Evolutionary conservation across 2,329 filamentous ascomycete genomes (phyloP), one percentile per base, ranked within the genome.

Genomic region (Pseudopyricularia javanii): DNA sequence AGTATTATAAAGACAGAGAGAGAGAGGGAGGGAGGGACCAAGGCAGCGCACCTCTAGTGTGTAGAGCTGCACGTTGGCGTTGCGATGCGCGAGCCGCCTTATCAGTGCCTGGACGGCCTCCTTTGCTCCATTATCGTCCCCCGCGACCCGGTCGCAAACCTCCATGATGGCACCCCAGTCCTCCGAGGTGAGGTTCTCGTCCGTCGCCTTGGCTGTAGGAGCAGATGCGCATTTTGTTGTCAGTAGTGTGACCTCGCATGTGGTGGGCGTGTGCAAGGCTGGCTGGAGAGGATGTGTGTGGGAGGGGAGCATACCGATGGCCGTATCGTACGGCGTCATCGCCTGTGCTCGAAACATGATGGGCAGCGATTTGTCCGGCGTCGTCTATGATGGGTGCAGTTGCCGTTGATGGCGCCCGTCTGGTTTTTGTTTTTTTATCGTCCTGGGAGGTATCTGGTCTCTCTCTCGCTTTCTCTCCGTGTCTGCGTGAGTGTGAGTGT

Each of bases 51-150:
- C 83, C 76, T 94, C 89, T 55, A 96, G 82, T 12, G 91, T 95
- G 68, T 96, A 96, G 20, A 96, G 81, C 70, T 96, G 91, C 26
- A 96, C 91, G 67, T 96, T 95, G 57, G 91, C 91, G 68, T 96
- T 96, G 60, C 91, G 85, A 68, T 96, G 90, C 54, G 90, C 89
- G 53, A 96, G 77, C 43, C 91, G 80, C 73, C 91, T 94, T 70
- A 96, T 95, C 74, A 96, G 80, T 64, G 88, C 86, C 63, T 89
- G 86, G 53, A 94, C 87, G 14, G 84, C 89, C 72, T 94, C 87
- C 73, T 91, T 91, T 59, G 87, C 78, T 26, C 78, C 79, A 59
- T 77, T 79, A 53, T 66, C 59, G 56, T 82, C 77, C 60, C 67
- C 67, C 20, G 70, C 64, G 43, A 80, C 78, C 58, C 79, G 79